Evolutionary conservation across 352 stramenopile species (phyloP), one percentile per base, ranked within the genome.

Genomic region (Phytophthora tentaculata): DNA sequence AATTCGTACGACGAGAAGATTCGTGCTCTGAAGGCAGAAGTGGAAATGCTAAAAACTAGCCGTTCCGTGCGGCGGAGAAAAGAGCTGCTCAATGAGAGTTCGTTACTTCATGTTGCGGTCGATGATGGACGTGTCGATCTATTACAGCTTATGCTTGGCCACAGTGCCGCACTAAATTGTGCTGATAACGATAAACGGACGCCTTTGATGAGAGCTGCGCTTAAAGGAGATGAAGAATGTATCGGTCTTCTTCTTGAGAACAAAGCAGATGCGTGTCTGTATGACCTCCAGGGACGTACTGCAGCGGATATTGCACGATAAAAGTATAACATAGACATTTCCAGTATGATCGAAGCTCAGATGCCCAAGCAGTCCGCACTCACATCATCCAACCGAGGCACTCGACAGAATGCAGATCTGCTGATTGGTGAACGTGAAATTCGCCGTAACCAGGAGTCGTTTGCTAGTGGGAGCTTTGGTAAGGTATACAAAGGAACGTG

Each of bases 401-500:
- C 10, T 48, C 26, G 44, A 55, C 28, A 56, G n/a, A 63, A 54
- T 23, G 41, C 56, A 39, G 44, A 50, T 45, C 43, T 53, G 47
- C 28, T 64, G 19, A 57, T 64, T 51, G n/a, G 14, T 22, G 17
- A 43, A 9, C 57, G 48, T 41, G 57, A 64, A 56, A 43, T 64
- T 43, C 23, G 22, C n/a, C 28, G 47, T 44, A 13, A 64, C 37
- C 14, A 17, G 23, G 32, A 64, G 49, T 16, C 20, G 10, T 64
- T 64, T 43, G 35, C 22, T 7, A 7, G 9, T 49, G 57, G n/a
- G 17, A 50, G 47, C 32, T 67, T 51, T 50, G 28, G 51, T 7
- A 48, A 61, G 13, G 60, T 67, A 7, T 67, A 67, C 45, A 49
- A 22, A 51, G 60, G 60, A 16, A 60, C 39, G n/a, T 67, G 60